A percentile compares a stretch with the other conserved stretches of the same genome.
Conservation (phyloP, 139 green algal species). For the Chlorella sp. region DNA sequence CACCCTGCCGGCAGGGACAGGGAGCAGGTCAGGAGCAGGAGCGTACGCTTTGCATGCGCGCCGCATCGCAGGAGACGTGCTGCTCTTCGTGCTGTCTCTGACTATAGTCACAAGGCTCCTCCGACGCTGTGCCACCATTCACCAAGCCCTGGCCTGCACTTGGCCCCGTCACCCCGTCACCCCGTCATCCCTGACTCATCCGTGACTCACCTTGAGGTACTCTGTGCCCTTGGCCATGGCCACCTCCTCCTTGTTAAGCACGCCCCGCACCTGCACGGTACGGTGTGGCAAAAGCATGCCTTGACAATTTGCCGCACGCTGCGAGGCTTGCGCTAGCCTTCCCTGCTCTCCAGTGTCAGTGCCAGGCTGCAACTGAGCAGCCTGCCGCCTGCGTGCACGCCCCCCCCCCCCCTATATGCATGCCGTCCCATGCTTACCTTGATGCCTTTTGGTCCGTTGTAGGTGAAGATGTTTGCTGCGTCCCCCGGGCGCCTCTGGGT, state of each 20-base stretch:
- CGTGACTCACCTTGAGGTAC: conserved; percentile 23
- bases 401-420: too few species aligned
- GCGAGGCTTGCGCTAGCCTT: background rate
- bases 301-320: background rate
- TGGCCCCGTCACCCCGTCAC: too few species aligned
- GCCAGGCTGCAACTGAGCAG: background rate
- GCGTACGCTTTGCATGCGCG: too few species aligned
- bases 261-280: conserved; percentile 51
- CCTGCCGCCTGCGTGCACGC: background rate
- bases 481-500: conserved; percentile 57
- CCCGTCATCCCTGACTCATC: too few species aligned
- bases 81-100: too few species aligned
- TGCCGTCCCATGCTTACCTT: background rate
- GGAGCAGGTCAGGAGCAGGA: too few species aligned
- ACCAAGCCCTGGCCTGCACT: too few species aligned
- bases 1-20: conserved; percentile 40
- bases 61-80: too few species aligned
- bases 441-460: conserved; percentile 69
- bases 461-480: conserved; percentile 78
- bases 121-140: too few species aligned
- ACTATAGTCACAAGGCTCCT: too few species aligned
- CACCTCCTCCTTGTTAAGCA: conserved; percentile 76
- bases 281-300: background rate
- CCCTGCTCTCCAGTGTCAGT: background rate
- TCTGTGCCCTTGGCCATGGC: conserved; percentile 30